Evolutionary conservation across 2,329 filamentous ascomycete genomes (phyloP), one percentile per base, ranked within the genome.

Genomic region (Alternaria sp.): DNA sequence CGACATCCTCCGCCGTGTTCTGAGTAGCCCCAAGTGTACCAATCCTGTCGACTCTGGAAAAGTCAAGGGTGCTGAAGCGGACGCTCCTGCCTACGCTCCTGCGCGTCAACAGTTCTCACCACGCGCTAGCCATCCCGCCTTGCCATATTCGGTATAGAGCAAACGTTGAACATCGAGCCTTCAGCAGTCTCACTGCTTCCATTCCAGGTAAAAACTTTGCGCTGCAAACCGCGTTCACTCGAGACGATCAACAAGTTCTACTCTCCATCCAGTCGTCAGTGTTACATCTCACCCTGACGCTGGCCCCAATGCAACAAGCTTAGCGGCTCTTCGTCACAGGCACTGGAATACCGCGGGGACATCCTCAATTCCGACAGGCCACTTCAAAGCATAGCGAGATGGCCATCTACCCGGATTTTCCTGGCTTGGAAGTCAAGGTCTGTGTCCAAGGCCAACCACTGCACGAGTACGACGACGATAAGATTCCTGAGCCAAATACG

Each of bases 401-500:
- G 69, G 66, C 62, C 8, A 50, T 68, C 19, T 17, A 5, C 36
- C 25, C 17, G 17, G 26, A 19, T 47, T 56, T 21, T 45, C 57
- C 25, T 25, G 46, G 25, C 56, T 56, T 45, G 49, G 62, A 25
- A 32, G 66, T 63, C 5, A 59, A 65, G 23, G 28, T 72, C 9
- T 8, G 54, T 21, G 62, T 69, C 23, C 17, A 62, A 15, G 54
- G 25, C 1, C 8, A 28, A 28, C 54, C 64, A 4, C 43, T 69
- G 4, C 36, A 17, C 30, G 68, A 70, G 43, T 67, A 69, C 5
- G 30, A 32, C 11, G 62, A 69, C 12, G 55, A 65, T 5, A 36
- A 52, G 5, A 7, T 17, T 6, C 9, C 26, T 5, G 5, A 54
- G 17, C 45, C 36, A 1, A 56, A 60, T 1, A 17, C 45, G 13